phyloP scores from a whole-genome alignment of 2,329 filamentous ascomycete species.

The Septoria petroselini region DNA sequence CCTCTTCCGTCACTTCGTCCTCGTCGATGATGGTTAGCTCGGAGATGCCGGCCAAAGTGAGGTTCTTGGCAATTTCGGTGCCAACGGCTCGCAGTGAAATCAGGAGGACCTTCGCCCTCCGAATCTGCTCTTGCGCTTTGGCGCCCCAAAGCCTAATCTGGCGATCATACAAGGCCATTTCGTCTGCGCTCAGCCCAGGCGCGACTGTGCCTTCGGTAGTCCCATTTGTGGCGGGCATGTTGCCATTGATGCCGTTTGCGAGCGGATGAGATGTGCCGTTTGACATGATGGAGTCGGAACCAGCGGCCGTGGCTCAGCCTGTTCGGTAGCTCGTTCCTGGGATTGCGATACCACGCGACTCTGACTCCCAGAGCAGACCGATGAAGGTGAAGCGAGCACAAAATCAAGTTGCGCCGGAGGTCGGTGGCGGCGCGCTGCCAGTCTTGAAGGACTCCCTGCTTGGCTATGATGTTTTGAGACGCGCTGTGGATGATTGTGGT shows the following conservation, averaged over 20 bases:
- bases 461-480: too few relatives aligned
- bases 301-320: not conserved
- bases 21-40: slow-evolving; percentile 86
- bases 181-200: slow-evolving; percentile 58
- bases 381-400: too few relatives aligned
- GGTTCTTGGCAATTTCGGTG: slow-evolving; percentile 95
- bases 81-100: slow-evolving; percentile 83
- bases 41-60: slow-evolving; percentile 88
- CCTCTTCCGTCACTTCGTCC: slow-evolving; percentile 69
- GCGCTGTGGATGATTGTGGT: too few relatives aligned
- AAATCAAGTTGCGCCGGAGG: too few relatives aligned
- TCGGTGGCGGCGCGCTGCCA: too few relatives aligned
- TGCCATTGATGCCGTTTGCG: slow-evolving; percentile 19
- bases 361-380: too few relatives aligned
- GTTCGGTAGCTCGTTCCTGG: too few relatives aligned
- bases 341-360: too few relatives aligned
- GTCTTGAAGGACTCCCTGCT: too few relatives aligned
- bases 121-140: slow-evolving; percentile 84
- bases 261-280: slow-evolving; percentile 1
- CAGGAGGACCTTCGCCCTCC: slow-evolving; percentile 82
- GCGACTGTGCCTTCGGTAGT: slow-evolving; percentile 23
- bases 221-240: slow-evolving; percentile 23
- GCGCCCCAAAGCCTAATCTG: slow-evolving; percentile 98
- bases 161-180: slow-evolving; percentile 94
- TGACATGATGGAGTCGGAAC: slow-evolving; percentile 2